Evolutionary conservation across 768 basidiomycete genomes (phyloP).

Genomic region (Pholiota molesta): DNA sequence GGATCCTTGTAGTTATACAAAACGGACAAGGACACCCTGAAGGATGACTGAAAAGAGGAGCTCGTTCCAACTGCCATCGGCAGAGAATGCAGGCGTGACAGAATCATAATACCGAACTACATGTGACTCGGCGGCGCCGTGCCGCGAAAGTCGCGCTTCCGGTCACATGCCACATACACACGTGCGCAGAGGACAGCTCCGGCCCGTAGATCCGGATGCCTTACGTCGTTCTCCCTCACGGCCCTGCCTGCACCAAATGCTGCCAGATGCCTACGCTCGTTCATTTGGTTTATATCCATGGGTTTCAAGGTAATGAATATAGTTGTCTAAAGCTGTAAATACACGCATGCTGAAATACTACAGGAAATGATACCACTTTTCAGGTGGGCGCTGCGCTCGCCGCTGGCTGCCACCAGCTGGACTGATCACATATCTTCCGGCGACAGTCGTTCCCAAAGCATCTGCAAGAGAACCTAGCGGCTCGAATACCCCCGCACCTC

Average conservation of each 20-base stretch:
- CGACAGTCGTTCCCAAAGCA: conserved; percentile 57
- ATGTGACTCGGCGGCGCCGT: no score
- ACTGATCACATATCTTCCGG: conserved; percentile 4
- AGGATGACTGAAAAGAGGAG: conserved; percentile 3
- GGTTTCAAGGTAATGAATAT: conserved; percentile 50
- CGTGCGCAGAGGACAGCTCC: neutral
- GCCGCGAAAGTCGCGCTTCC: conserved; percentile 2
- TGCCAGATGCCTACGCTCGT: conserved; percentile 34
- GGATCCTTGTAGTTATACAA: neutral
- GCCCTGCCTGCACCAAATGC: no score
- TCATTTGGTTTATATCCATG: conserved; percentile 61
- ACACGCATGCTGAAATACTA: neutral
- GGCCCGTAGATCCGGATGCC: neutral
- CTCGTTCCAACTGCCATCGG: neutral
- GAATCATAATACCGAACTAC: neutral
- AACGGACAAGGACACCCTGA: neutral
- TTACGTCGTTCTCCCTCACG: neutral
- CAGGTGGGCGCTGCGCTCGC: conserved; percentile 37
- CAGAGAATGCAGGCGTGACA: neutral
- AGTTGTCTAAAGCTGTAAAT: no score
- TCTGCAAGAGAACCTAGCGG: conserved; percentile 46
- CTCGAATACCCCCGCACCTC: conserved; percentile 35
- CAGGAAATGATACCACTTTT: conserved; percentile 62
- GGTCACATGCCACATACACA: neutral
- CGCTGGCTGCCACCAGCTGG: neutral